Percentiles rank a stretch among this genome's conserved stretches.
Conservation (phyloP, 2,329 filamentous ascomycete species). For the Pseudogymnoascus sp. region DNA sequence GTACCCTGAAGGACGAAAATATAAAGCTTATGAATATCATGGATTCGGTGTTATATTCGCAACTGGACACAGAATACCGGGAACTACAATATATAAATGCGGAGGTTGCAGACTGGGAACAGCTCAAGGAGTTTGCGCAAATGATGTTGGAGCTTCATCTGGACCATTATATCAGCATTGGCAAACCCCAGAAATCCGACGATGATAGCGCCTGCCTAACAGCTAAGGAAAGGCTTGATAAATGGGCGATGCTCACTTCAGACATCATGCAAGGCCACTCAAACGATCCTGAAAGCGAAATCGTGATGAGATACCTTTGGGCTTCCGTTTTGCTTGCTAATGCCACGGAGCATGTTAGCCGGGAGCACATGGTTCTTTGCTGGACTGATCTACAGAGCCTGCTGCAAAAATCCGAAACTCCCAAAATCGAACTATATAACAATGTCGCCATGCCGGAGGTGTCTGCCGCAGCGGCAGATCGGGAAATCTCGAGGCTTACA, state of each 20-base stretch:
- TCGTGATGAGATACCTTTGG: constrained; percentile 59
- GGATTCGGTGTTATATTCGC: constrained; percentile 44
- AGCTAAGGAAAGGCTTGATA: constrained; percentile 51
- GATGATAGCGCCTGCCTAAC: constrained; percentile 41
- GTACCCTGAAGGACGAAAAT: constrained; percentile 48
- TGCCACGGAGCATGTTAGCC: constrained; percentile 45
- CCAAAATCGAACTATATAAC: constrained; percentile 62
- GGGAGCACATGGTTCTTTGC: constrained; percentile 54
- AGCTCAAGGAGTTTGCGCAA: constrained; percentile 45
- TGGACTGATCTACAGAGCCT: constrained; percentile 55
- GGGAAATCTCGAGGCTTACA: constrained; percentile 84
- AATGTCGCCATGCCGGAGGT: constrained; percentile 85
- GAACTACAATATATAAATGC: constrained; percentile 8
- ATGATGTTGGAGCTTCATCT: constrained; percentile 61
- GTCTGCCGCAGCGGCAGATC: constrained; percentile 74
- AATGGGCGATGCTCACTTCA: constrained; percentile 53
- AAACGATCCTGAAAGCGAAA: constrained; percentile 26
- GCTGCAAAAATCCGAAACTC: constrained; percentile 40
- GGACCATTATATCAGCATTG: constrained; percentile 58
- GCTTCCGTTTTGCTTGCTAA: constrained; percentile 55
- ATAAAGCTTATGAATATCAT: constrained; percentile 44
- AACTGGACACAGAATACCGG: constrained; percentile 34
- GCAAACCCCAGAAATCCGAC: constrained; percentile 50
- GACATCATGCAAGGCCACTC: constrained; percentile 37
- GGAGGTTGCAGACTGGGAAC: constrained; percentile 16